Percentiles rank a stretch among this genome's conserved stretches.
These are phyloP conservation scores for Dioszegia aurantiaca DNA, from an alignment of 768 basidiomycete genomes.

Conservation along the genomic window DNA sequence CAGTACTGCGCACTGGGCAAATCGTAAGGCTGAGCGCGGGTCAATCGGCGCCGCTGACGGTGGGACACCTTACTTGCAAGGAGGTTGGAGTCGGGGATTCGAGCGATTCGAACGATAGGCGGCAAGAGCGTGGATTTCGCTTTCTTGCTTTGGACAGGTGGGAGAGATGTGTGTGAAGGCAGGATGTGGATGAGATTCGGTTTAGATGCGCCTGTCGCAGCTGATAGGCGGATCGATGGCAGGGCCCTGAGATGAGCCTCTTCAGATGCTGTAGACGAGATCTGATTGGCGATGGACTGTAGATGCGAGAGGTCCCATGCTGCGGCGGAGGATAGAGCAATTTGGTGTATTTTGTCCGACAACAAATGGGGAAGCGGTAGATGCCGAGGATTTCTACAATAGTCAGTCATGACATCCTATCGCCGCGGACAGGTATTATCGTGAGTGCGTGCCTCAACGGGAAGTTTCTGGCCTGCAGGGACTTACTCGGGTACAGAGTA, in stretches of 20 bases:
- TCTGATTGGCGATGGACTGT: too few species aligned
- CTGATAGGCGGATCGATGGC: not conserved
- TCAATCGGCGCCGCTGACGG: slow-evolving; percentile 1
- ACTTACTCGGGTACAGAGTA: slow-evolving; percentile 19
- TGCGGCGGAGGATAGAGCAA: not conserved
- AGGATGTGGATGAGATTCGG: slow-evolving; percentile 6
- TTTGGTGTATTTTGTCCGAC: not conserved
- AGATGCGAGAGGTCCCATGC: not conserved
- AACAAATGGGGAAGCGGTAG: not conserved
- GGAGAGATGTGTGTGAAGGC: not conserved
- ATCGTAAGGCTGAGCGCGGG: not conserved
- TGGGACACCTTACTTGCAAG: not conserved
- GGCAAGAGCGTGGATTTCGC: not conserved
- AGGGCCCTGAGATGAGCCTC: not conserved
- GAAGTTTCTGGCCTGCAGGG: too few species aligned
- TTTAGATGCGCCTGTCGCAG: not conserved
- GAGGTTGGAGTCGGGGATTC: not conserved
- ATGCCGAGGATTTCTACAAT: slow-evolving; percentile 1
- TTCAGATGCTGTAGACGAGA: not conserved
- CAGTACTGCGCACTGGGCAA: not conserved
- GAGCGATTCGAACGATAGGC: not conserved
- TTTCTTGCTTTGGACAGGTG: not conserved
- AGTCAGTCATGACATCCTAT: not conserved
- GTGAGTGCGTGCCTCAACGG: too few species aligned
- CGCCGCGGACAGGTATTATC: too few species aligned